A percentile compares a stretch with the other conserved stretches of the same genome.
These are phyloP conservation scores for Gossypium raimondii DNA, from an alignment of 345 rosid genomes.

Conservation along the genomic window DNA sequence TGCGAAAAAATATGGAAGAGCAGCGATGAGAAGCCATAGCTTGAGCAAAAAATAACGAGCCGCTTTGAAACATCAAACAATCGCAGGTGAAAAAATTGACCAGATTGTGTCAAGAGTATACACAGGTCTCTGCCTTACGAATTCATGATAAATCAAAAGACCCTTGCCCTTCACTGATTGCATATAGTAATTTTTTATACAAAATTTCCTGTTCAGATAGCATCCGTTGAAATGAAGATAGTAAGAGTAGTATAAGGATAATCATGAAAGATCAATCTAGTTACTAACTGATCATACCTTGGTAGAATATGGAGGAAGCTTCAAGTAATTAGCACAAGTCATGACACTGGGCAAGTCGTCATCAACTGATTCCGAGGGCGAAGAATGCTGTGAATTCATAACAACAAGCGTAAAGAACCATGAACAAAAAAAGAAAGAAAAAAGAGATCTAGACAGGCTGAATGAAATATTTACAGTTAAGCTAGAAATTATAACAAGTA, in stretches of 20 bases:
- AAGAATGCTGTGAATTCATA: constrained; percentile 63
- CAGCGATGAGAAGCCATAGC: constrained; percentile 31
- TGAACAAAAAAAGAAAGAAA: not conserved
- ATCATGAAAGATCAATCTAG: not conserved
- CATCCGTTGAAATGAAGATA: constrained; percentile 9
- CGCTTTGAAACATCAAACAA: not conserved
- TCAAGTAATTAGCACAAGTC: constrained; percentile 99
- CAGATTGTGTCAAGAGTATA: constrained; percentile 26
- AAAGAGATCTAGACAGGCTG: not conserved
- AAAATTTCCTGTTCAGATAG: constrained; percentile 74
- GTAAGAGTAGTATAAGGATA: not conserved
- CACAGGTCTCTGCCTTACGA: constrained; percentile 15
- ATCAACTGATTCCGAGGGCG: constrained; percentile 77
- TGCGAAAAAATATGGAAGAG: not conserved
- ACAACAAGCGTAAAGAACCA: not conserved
- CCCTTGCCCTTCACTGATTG: constrained; percentile 96
- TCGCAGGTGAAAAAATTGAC: constrained; percentile 10
- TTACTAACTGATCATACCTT: constrained; percentile 46
- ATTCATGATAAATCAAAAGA: constrained; percentile 88
- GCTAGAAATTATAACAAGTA: not conserved
- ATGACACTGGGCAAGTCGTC: constrained; percentile 95
- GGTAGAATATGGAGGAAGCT: constrained; percentile 95
- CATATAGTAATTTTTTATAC: constrained; percentile 84
- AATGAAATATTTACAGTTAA: not conserved
- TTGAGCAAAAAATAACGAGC: constrained; percentile 24